Conservation (phyloP, 1,284 basidiomycete species). For the Anthracocystis setariae region DNA sequence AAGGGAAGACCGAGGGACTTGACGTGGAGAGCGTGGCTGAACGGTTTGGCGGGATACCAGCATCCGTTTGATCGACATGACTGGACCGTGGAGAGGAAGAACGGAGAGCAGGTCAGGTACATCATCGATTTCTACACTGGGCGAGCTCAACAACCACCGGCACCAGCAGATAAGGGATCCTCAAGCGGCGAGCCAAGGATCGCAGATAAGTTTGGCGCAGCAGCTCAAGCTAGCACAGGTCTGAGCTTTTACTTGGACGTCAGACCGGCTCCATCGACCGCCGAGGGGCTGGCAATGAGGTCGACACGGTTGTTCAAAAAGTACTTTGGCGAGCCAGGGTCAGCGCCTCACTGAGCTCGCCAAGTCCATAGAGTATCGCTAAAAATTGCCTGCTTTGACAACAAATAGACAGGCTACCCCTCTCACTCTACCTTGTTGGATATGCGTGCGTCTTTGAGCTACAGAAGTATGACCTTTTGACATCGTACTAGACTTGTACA, state of each 20-base stretch:
- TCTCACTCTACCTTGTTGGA: too few relatives aligned
- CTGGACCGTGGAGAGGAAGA: slow-evolving; percentile 88
- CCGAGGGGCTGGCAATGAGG: slow-evolving; percentile 86
- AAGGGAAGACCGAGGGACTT: slow-evolving; percentile 70
- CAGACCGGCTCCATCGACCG: slow-evolving; percentile 88
- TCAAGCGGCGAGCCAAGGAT: slow-evolving; percentile 3
- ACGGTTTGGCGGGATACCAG: slow-evolving; percentile 88
- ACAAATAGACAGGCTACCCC: background rate
- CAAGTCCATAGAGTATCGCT: too few relatives aligned
- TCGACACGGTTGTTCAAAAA: slow-evolving; percentile 32
- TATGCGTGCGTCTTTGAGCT: too few relatives aligned
- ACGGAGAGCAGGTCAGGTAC: slow-evolving; percentile 87
- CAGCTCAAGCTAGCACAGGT: slow-evolving; percentile 30
- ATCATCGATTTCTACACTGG: slow-evolving; percentile 99
- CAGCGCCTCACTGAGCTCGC: slow-evolving; percentile 21
- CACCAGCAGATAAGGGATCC: slow-evolving; percentile 33
- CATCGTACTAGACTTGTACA: too few relatives aligned
- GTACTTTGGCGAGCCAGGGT: slow-evolving; percentile 33
- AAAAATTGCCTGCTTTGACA: too few relatives aligned
- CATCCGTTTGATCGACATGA: slow-evolving; percentile 97
- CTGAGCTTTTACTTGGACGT: slow-evolving; percentile 90
- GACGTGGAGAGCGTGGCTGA: slow-evolving; percentile 83
- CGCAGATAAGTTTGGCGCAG: slow-evolving; percentile 18
- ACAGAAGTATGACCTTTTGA: too few relatives aligned
- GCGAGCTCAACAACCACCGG: slow-evolving; percentile 68